These are phyloP conservation scores for Perkinsus olseni DNA, from an alignment of 169 alveolate species.

Conservation along the genomic window DNA sequence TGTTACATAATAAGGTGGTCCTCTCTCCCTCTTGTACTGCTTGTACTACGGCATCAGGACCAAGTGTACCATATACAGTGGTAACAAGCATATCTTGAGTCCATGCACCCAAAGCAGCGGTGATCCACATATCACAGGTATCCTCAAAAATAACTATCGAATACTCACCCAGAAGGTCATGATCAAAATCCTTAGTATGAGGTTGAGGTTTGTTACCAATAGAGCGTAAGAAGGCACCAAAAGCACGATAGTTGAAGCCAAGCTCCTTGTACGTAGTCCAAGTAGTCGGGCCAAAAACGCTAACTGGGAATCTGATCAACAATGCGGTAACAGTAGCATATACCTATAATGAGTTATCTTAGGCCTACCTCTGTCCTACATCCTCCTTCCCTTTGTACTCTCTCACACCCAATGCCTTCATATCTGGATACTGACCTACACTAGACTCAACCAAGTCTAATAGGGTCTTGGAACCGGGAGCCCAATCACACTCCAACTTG, in stretches of 20 bases:
- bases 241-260: not conserved
- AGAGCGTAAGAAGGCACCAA: not conserved
- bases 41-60: not conserved
- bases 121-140: not conserved
- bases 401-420: not conserved
- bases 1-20: not conserved
- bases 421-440: not conserved
- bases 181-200: not conserved
- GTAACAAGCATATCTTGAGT: not conserved
- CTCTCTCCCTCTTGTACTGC: not conserved
- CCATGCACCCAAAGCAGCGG: not conserved
- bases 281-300: not conserved
- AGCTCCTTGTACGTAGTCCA: not conserved
- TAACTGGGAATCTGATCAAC: not conserved
- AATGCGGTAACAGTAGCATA: too few relatives aligned
- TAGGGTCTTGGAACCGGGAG: not conserved
- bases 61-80: not conserved
- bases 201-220: not conserved
- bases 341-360: not conserved
- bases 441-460: not conserved
- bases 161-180: not conserved
- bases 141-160: not conserved
- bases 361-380: not conserved
- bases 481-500: not conserved
- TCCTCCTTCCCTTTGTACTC: not conserved